phyloP scores from a whole-genome alignment of 257 asterid species.

The Penstemon barbatus region DNA sequence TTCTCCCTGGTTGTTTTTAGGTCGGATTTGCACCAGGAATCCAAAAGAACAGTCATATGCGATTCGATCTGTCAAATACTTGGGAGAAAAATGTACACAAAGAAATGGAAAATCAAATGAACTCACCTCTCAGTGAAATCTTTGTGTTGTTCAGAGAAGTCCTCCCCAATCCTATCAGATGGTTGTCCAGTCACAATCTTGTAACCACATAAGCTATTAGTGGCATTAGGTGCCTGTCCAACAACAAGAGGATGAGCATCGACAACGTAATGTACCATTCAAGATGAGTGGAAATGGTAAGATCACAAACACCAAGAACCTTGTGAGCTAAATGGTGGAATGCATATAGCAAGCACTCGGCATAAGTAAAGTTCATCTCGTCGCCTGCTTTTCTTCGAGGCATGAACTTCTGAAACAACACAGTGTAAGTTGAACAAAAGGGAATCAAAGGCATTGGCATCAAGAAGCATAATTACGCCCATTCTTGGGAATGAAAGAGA shows the following conservation, averaged over 20 bases:
- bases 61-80: not conserved
- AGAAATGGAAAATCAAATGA: slow-evolving; percentile 17
- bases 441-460: slow-evolving; percentile 13
- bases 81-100: not conserved
- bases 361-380: slow-evolving; percentile 85
- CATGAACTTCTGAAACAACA: slow-evolving; percentile 67
- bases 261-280: slow-evolving; percentile 15
- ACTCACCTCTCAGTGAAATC: slow-evolving; percentile 77
- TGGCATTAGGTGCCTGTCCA: slow-evolving; percentile 85
- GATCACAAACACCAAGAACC: slow-evolving; percentile 44
- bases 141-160: slow-evolving; percentile 73
- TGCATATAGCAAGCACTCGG: slow-evolving; percentile 83
- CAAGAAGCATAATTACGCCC: slow-evolving; percentile 16
- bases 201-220: slow-evolving; percentile 90
- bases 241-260: slow-evolving; percentile 27
- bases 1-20: not conserved
- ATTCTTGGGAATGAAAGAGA: slow-evolving; percentile 16
- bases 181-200: slow-evolving; percentile 98
- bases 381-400: slow-evolving; percentile 81
- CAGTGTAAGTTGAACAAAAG: slow-evolving; percentile 24
- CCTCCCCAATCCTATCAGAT: slow-evolving; percentile 97
- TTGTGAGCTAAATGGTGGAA: slow-evolving; percentile 88
- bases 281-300: slow-evolving; percentile 23
- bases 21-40: not conserved
- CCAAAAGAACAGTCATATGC: not conserved